These are phyloP conservation scores for Candida verbasci DNA, from an alignment of 805 yeast species.

Conservation along the genomic window DNA sequence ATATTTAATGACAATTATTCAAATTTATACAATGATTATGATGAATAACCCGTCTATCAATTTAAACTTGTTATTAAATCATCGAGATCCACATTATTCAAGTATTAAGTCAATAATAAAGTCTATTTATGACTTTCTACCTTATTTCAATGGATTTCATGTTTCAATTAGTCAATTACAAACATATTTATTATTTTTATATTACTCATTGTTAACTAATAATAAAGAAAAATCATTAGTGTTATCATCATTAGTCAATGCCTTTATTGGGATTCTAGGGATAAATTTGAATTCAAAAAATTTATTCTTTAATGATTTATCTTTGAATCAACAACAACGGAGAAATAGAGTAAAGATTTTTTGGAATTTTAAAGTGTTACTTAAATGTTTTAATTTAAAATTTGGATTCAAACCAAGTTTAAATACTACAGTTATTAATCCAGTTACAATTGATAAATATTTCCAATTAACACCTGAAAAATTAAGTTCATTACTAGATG, in stretches of 20 bases:
- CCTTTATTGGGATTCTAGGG: constrained; percentile 40
- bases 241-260: constrained; percentile 34
- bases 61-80: constrained; percentile 37
- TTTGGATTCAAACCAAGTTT: constrained; percentile 44
- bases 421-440: constrained; percentile 44
- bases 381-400: constrained; percentile 38
- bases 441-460: constrained; percentile 42
- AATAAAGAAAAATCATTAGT: constrained; percentile 38
- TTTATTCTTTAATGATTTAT: constrained; percentile 43
- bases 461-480: constrained; percentile 43
- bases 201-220: constrained; percentile 42
- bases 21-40: constrained; percentile 49
- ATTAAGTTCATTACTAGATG: constrained; percentile 29
- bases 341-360: constrained; percentile 40
- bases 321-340: constrained; percentile 32
- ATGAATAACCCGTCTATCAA: constrained; percentile 45
- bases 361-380: constrained; percentile 42
- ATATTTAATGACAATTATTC: constrained; percentile 40
- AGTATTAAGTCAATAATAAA: constrained; percentile 18
- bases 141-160: constrained; percentile 45
- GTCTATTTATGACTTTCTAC: constrained; percentile 42
- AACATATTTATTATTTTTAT: constrained; percentile 45
- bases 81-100: constrained; percentile 30
- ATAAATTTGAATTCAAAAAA: constrained; percentile 39
- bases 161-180: constrained; percentile 47